Evolutionary conservation across 257 asterid genomes (phyloP), one percentile per base, ranked within the genome.

Genomic region (Perilla frutescens): DNA sequence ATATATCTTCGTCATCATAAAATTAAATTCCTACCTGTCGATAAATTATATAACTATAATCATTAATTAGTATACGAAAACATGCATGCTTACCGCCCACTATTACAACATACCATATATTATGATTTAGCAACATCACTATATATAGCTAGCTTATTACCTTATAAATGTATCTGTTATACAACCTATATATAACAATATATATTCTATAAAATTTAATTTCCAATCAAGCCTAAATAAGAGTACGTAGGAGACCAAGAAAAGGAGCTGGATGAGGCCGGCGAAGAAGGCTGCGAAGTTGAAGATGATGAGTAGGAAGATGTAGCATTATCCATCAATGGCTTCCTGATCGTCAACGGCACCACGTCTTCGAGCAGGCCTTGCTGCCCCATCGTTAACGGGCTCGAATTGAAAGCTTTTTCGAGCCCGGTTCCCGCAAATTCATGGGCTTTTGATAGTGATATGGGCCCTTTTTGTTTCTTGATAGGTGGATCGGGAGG

Each of bases 281-380:
- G 94, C 1, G 96, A 84, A 41, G 93, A 82, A 56, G 85, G 79
- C 63, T 68, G 66, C 1, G 96, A 86, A 61, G 84, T 65, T 43
- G 84, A 80, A 26, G 85, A 86, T 5, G 93, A 82, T 4, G 90
- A 85, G 71, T 74, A 55, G 6, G 89, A 79, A 14, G 79, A 76
- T 1, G 77, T 55, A 8, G 65, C 64, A 53, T 48, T 34, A 34
- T 70, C 76, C 32, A 53, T 32, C 8, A 68, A 49, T 13, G 98
- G 97, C 48, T 83, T 90, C 54, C 96, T 79, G 57, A 94, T 76
- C 62, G 77, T 45, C 74, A 88, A 79, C 12, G 97, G 99, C 68
- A 94, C 99, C 80, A 94, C 65, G 74, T 92, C 99, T 79, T 94
- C 96, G 58, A 94, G 98, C 78, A 94, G 86, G 8, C 99, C 98